Conservation (phyloP, 306 rosid genomes). For the Cyclanthera cordifolia region DNA sequence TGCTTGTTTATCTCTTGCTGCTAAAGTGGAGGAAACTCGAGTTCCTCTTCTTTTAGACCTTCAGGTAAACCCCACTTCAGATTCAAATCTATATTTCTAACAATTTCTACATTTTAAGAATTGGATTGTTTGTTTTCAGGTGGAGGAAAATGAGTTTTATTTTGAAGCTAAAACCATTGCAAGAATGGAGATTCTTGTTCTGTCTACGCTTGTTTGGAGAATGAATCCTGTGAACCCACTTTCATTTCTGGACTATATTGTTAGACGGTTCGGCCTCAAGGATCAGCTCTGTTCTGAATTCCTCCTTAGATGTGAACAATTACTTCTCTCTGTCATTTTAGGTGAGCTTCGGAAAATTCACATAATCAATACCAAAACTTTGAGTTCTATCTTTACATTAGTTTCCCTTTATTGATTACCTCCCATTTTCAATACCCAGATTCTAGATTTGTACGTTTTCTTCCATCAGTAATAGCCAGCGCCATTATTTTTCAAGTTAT, state of each 20-base stretch:
- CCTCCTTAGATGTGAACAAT: slow-evolving; percentile 38
- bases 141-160: slow-evolving; percentile 44
- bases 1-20: slow-evolving; percentile 77
- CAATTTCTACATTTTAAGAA: not conserved
- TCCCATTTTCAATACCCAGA: slow-evolving; percentile 30
- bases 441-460: slow-evolving; percentile 48
- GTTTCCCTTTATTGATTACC: not conserved
- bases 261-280: slow-evolving; percentile 54
- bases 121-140: slow-evolving; percentile 25
- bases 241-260: slow-evolving; percentile 57
- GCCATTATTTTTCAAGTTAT: slow-evolving; percentile 71
- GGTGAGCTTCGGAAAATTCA: slow-evolving; percentile 26
- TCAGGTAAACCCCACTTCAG: slow-evolving; percentile 31
- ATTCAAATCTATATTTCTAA: not conserved
- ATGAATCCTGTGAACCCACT: slow-evolving; percentile 79
- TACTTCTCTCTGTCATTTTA: slow-evolving; percentile 40
- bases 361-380: not conserved
- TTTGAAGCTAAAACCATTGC: slow-evolving; percentile 69
- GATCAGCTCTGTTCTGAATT: slow-evolving; percentile 55
- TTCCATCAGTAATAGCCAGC: slow-evolving; percentile 62
- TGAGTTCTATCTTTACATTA: not conserved
- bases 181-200: slow-evolving; percentile 81
- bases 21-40: slow-evolving; percentile 76
- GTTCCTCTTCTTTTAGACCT: slow-evolving; percentile 68
- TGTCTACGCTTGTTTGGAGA: slow-evolving; percentile 78